These are phyloP conservation scores for Arthroderma sp. DNA, from an alignment of 2,329 filamentous ascomycete species.

Conservation along the genomic window DNA sequence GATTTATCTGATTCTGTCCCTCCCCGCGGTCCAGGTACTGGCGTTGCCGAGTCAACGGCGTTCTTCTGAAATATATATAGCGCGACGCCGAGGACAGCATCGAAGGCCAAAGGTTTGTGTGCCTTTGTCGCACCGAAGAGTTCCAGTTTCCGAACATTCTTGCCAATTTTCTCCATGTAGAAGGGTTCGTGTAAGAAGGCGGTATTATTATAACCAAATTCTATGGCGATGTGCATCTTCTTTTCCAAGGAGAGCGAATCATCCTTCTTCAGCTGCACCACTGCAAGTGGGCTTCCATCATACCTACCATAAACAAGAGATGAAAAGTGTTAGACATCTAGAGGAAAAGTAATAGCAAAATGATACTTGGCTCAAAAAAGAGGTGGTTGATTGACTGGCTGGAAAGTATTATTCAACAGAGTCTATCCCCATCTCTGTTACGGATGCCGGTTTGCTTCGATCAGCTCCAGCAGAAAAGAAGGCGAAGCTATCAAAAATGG, in stretches of 20 bases:
- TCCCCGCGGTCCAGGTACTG: neutral
- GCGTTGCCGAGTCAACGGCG: neutral
- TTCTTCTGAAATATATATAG: constrained; percentile 34
- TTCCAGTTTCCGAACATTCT: constrained; percentile 39
- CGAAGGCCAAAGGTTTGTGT: constrained; percentile 48
- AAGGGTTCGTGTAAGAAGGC: constrained; percentile 47
- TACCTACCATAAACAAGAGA: constrained; percentile 11
- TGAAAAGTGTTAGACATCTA: constrained; percentile 5
- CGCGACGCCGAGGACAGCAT: constrained; percentile 49
- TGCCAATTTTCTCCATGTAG: constrained; percentile 9
- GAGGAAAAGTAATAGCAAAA: constrained; percentile 2
- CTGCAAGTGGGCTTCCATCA: constrained; percentile 48
- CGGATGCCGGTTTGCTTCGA: neutral
- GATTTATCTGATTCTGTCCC: neutral
- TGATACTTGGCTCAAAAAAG: neutral
- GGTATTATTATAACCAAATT: constrained; percentile 55
- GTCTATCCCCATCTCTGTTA: neutral
- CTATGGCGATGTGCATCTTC: constrained; percentile 48
- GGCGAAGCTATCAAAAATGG: constrained; percentile 1
- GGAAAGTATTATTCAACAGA: neutral
- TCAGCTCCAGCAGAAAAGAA: neutral
- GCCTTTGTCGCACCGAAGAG: constrained; percentile 48
- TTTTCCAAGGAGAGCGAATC: constrained; percentile 38
- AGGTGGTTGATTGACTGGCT: neutral
- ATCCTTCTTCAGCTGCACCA: constrained; percentile 41